Evolutionary conservation across 345 rosid genomes (phyloP), one percentile per base, ranked within the genome.

Genomic region (Triadica sebifera): DNA sequence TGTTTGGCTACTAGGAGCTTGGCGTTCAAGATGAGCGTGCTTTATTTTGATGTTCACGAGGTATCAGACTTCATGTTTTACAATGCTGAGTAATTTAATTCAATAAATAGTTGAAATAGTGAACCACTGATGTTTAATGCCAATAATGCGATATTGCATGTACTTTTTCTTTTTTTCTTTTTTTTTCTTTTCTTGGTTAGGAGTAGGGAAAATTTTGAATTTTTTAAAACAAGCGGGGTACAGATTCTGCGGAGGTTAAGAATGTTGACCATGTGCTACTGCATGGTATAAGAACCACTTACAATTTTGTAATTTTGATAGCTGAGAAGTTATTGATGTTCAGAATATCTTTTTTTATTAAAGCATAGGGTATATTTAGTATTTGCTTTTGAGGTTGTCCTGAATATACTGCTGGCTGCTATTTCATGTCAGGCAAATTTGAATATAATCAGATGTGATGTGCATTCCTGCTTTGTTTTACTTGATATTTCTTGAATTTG

Each of bases 1-100:
- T 86, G 87, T 51, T 77, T 96, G 76, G 98, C 96, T 22, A 86
- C 86, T 13, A 80, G 99, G 61, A 93, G 98, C 86, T 87, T 96
- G 83, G 94, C 99, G 61, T 96, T 96, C 85, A 93, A 88, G 87
- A 96, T 96, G 89, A 96, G 88, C 72, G 99, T 93, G 80, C 90
- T 96, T 67, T 96, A 96, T 80, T 96, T 88, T 79, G 99, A 96
- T 81, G 85, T 91, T 46, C 85, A 89, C 0, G 85, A 90, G 91
- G 99, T 95, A 77, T 68, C 77, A 22, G 47, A 43, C 47, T 43
- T 4, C 22, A 34, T 8, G 38, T 71, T 77, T 56, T 0, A 8
- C 34, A 49, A 60, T 72, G 67, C 64, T 37, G 19, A 64, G 45
- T 51, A 29, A 52, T 38, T 77, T 62, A 67, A 25, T 19, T 47